These are phyloP conservation scores for Sergeia podlipaevii DNA, from an alignment of 208 protist species.

Conservation along the genomic window DNA sequence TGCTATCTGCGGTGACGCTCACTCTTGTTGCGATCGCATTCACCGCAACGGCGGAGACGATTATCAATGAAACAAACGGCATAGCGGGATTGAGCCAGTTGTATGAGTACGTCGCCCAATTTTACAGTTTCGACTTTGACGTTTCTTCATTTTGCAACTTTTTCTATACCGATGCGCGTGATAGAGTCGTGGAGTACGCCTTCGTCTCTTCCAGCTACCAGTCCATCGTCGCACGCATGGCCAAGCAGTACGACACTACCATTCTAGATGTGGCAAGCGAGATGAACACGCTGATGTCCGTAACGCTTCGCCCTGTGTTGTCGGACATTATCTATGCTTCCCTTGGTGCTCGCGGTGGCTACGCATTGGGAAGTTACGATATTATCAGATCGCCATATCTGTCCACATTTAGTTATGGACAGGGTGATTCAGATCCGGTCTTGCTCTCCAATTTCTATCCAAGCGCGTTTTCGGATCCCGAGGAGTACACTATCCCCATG, in stretches of 20 bases:
- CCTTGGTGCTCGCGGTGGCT: slow-evolving; percentile 3
- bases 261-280: background rate
- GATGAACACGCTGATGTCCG: background rate
- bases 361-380: slow-evolving; percentile 3
- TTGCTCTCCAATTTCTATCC: slow-evolving; percentile 6
- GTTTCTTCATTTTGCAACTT: slow-evolving; percentile 13
- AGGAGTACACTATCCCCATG: slow-evolving; percentile 3
- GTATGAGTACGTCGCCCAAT: slow-evolving; percentile 5
- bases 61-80: background rate
- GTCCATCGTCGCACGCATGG: background rate
- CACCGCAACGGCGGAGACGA: background rate
- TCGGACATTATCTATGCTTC: slow-evolving; percentile 9
- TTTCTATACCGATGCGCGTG: background rate
- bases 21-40: background rate
- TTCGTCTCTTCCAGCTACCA: slow-evolving; percentile 1
- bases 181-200: background rate
- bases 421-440: slow-evolving; percentile 1
- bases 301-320: slow-evolving; percentile 5
- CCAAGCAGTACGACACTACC: background rate
- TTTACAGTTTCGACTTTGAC: slow-evolving; percentile 5
- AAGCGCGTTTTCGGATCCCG: background rate
- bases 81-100: background rate
- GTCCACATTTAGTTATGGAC: slow-evolving; percentile 2
- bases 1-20: background rate
- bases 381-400: background rate